Evolutionary conservation across 306 rosid genomes (phyloP).

Genomic region (Cotoneaster glaucophyllus): DNA sequence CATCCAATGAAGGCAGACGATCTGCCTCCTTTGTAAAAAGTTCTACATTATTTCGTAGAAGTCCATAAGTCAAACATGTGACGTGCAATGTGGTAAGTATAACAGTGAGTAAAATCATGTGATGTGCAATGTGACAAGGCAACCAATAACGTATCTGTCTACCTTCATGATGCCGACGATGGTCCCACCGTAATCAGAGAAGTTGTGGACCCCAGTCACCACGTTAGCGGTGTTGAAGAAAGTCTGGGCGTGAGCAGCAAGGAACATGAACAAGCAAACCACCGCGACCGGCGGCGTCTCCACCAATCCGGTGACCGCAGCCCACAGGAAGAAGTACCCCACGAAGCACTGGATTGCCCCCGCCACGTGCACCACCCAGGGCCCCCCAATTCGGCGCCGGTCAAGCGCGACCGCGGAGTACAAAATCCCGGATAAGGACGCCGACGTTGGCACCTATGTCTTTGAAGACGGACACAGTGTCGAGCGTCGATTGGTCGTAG

Average conservation of each 20-base stretch:
- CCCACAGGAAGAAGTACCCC: conserved; percentile 72
- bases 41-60: neutral
- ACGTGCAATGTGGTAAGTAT: too few species aligned
- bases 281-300: conserved; percentile 50
- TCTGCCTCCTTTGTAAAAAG: neutral
- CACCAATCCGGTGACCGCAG: conserved; percentile 58
- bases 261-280: conserved; percentile 61
- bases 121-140: neutral
- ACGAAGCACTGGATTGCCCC: conserved; percentile 58
- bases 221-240: conserved; percentile 71
- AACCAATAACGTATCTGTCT: neutral
- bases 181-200: conserved; percentile 62
- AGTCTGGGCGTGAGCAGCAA: conserved; percentile 69
- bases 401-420: conserved; percentile 54
- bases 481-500: conserved; percentile 85
- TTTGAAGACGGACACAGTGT: conserved; percentile 88
- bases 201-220: conserved; percentile 63
- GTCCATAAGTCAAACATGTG: neutral
- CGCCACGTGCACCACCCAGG: conserved; percentile 55
- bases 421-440: conserved; percentile 61
- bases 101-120: neutral
- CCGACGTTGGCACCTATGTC: conserved; percentile 91
- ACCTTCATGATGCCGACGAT: conserved; percentile 90
- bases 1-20: too few species aligned
- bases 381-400: conserved; percentile 29